Conservation (phyloP, 2,329 filamentous ascomycete genomes). For the Lachnellula hyalina region DNA sequence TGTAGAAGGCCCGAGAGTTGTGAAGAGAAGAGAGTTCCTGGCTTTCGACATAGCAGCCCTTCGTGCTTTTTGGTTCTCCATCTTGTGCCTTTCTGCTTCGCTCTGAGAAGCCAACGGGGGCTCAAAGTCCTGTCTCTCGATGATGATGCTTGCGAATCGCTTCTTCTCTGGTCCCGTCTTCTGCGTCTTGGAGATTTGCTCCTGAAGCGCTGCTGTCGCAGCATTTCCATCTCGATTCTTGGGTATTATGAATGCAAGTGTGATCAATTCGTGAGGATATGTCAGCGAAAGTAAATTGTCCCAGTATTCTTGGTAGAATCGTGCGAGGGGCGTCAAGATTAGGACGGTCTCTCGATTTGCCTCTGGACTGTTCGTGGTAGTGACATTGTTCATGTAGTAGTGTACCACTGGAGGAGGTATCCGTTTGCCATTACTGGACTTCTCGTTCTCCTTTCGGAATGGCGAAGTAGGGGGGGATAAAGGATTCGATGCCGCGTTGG, state of each 20-base stretch:
- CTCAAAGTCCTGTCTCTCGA: slow-evolving; percentile 92
- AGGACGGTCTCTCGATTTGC: slow-evolving; percentile 80
- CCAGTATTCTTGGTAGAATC: slow-evolving; percentile 95
- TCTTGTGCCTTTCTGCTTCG: slow-evolving; percentile 85
- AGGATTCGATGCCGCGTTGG: slow-evolving; percentile 59
- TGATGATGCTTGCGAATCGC: slow-evolving; percentile 88
- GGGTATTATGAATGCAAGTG: slow-evolving; percentile 90
- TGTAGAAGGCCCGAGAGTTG: slow-evolving; percentile 81
- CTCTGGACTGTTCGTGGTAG: slow-evolving; percentile 69
- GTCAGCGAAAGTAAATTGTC: slow-evolving; percentile 77
- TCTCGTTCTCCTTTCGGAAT: slow-evolving; percentile 60
- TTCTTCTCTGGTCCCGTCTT: slow-evolving; percentile 67
- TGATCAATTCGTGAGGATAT: slow-evolving; percentile 94
- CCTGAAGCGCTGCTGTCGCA: slow-evolving; percentile 77
- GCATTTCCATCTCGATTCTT: slow-evolving; percentile 89
- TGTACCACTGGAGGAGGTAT: slow-evolving; percentile 79
- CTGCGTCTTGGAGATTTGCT: slow-evolving; percentile 80
- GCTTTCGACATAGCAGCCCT: slow-evolving; percentile 89
- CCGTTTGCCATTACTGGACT: slow-evolving; percentile 43
- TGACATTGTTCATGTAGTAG: slow-evolving; percentile 94
- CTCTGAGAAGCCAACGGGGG: slow-evolving; percentile 73
- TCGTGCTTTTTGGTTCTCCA: slow-evolving; percentile 80
- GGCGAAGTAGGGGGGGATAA: slow-evolving; percentile 70
- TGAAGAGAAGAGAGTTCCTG: slow-evolving; percentile 91
- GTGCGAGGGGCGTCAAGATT: slow-evolving; percentile 85